Conservation (phyloP, 768 basidiomycete genomes). For the Amanita jacksonii region DNA sequence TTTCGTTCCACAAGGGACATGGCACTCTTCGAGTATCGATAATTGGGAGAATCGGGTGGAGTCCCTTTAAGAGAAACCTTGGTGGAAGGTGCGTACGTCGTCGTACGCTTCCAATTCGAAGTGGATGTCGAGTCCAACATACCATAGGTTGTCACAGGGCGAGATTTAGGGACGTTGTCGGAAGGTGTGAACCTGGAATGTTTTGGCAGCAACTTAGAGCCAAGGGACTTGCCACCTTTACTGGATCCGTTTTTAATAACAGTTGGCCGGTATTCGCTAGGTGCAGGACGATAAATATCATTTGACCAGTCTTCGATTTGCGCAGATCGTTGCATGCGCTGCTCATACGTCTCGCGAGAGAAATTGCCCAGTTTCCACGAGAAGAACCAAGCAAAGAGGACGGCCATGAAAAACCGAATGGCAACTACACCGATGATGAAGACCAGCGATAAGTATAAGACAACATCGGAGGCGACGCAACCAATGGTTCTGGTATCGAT, state of each 20-base stretch:
- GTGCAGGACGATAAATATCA: conserved; percentile 92
- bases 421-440: conserved; percentile 97
- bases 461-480: conserved; percentile 90
- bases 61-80: conserved; percentile 41
- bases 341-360: conserved; percentile 84
- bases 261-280: conserved; percentile 83
- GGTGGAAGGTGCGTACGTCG: conserved; percentile 38
- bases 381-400: conserved; percentile 96
- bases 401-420: conserved; percentile 94
- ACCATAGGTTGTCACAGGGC: conserved; percentile 58
- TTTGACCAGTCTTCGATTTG: conserved; percentile 97
- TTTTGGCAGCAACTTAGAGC: conserved; percentile 57
- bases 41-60: conserved; percentile 63
- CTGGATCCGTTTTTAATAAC: conserved; percentile 64
- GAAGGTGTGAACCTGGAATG: conserved; percentile 68
- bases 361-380: conserved; percentile 94
- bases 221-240: conserved; percentile 35
- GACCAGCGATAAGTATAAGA: conserved; percentile 89
- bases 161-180: conserved; percentile 48
- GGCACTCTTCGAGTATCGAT: conserved; percentile 72
- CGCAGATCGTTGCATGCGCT: conserved; percentile 79
- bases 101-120: conserved; percentile 48
- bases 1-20: conserved; percentile 59
- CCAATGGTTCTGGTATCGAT: conserved; percentile 93
- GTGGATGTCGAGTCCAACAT: conserved; percentile 46